Base-by-base conservation (phyloP, 2,329 filamentous ascomycete genomes). In the Paraphaeosphaeria minitans region DNA sequence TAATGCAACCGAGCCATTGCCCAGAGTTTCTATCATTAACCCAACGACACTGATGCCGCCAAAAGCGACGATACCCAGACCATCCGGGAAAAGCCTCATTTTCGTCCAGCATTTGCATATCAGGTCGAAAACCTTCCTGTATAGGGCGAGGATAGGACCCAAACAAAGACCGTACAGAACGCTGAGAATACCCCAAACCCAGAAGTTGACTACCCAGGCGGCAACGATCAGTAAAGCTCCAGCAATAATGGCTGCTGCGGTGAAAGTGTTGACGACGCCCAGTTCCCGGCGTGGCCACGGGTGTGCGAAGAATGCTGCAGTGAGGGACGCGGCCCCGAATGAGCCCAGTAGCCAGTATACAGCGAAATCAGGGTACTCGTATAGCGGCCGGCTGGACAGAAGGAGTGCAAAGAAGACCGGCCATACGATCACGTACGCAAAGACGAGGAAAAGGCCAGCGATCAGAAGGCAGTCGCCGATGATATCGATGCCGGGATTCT, bases 351-450 rank as follows among this genome's bases (percentile, higher is more conserved):
- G 45, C 0, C 47, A n/a, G 39, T 50, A 58, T 3, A 48, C 9
- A 1, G 50, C 53, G 10, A 16, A 21, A 4, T 60, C 52, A 0
- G 68, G 63, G 6, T n/a, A 55, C 5, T 48, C 43, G 46, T 41
- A 52, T 4, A 56, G 47, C 0, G 53, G 58, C 3, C 52, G 27
- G 21, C 24, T 62, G 42, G 53, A 53, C 24, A 60, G 39, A 16
- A 65, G 50, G 41, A 61, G 59, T 16, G 63, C 14, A 31, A 59
- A 45, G 49, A 50, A 65, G 8, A 55, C 58, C 12, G 63, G 67
- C 33, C 31, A 61, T 42, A 59, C 53, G 57, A 64, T 66, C 39
- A 64, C 22, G 31, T 14, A 45, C 19, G 46, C 56, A 48, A 61
- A 65, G 29, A 61, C 29, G 8, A 59, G 22, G 1, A 53, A 22